These are phyloP conservation scores for Aeschynomene evenia DNA, from an alignment of 306 rosid species.

Conservation along the genomic window DNA sequence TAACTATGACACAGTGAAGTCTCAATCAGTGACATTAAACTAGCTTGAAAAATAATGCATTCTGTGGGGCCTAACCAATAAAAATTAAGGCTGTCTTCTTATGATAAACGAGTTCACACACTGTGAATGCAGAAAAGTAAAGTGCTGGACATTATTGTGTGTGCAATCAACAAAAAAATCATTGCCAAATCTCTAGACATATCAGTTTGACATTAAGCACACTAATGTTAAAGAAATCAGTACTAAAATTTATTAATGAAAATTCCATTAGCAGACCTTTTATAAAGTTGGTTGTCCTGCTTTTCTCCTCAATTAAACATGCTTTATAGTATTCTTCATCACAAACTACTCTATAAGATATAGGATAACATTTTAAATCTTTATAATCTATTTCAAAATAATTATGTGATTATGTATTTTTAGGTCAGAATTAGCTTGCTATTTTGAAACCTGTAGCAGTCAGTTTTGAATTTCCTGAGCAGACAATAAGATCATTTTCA, in stretches of 20 bases:
- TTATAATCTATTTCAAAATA: not conserved
- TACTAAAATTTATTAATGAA: not conserved
- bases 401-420: too few relatives aligned
- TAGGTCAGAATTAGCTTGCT: too few relatives aligned
- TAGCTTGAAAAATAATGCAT: slow-evolving; percentile 45
- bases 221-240: not conserved
- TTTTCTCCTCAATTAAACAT: not conserved
- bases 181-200: slow-evolving; percentile 35
- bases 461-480: not conserved
- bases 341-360: not conserved
- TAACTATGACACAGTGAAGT: not conserved
- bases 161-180: slow-evolving; percentile 52
- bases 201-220: not conserved
- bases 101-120: slow-evolving; percentile 38
- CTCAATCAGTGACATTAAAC: slow-evolving; percentile 41
- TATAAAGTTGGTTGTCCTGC: not conserved
- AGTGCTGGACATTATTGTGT: slow-evolving; percentile 36
- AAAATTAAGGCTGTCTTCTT: slow-evolving; percentile 1
- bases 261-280: too few relatives aligned
- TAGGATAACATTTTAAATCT: not conserved
- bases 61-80: slow-evolving; percentile 35
- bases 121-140: slow-evolving; percentile 24
- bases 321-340: not conserved
- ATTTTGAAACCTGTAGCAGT: not conserved
- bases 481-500: not conserved